These are phyloP conservation scores for Anisodus acutangulus DNA, from an alignment of 257 asterid species.

Conservation along the genomic window DNA sequence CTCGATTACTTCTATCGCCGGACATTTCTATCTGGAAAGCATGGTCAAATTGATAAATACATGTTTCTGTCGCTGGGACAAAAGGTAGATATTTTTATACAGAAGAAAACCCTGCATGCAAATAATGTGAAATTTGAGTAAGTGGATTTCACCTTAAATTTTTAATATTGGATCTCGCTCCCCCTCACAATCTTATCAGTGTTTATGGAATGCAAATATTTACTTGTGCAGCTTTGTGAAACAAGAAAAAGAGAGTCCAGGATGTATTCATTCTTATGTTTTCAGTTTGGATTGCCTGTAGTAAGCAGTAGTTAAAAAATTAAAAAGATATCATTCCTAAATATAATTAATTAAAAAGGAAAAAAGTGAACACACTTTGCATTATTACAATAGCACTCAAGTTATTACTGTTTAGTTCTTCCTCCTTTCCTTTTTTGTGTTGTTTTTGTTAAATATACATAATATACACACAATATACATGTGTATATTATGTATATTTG, in stretches of 20 bases:
- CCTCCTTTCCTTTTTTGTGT: neutral
- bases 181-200: neutral
- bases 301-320: neutral
- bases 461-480: too few species aligned
- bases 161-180: neutral
- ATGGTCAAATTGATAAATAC: slow-evolving; percentile 73
- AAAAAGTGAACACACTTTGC: neutral
- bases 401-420: neutral
- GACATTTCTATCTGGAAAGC: slow-evolving; percentile 80
- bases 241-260: neutral
- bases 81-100: slow-evolving; percentile 49
- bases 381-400: neutral
- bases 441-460: too few species aligned
- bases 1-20: slow-evolving; percentile 62
- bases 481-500: too few species aligned
- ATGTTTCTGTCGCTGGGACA: slow-evolving; percentile 64
- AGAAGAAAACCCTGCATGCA: neutral
- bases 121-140: neutral
- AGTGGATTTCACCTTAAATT: neutral
- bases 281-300: neutral
- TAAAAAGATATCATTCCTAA: neutral
- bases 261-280: slow-evolving; percentile 7
- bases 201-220: slow-evolving; percentile 3
- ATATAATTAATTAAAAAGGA: neutral
- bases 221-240: neutral